Percentiles rank a stretch among this genome's conserved stretches.
Evolutionary conservation across 2,329 filamentous ascomycete genomes (phyloP).

Genomic region (Colletotrichum navitas): DNA sequence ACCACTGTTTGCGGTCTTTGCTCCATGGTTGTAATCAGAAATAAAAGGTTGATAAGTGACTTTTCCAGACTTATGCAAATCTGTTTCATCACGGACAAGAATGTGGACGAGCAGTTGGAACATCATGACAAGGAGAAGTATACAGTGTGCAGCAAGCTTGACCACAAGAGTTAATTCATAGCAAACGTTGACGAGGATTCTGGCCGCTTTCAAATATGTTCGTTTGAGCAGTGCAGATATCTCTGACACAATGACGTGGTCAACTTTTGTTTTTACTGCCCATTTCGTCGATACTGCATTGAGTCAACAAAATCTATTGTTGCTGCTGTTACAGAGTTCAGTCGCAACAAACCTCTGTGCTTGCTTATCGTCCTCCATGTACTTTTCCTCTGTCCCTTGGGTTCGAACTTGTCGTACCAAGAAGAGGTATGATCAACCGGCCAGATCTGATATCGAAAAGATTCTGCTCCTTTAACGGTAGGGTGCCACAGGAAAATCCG

Average conservation of each 20-base stretch:
- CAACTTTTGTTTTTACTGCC: neutral
- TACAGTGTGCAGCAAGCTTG: neutral
- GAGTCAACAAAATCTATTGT: neutral
- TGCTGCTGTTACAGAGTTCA: too few relatives aligned
- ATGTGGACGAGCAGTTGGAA: neutral
- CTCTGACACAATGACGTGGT: too few relatives aligned
- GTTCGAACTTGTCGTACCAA: neutral
- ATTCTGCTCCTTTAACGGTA: neutral
- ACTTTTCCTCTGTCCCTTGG: neutral
- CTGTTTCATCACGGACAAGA: neutral
- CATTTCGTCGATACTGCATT: neutral
- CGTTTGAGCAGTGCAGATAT: neutral
- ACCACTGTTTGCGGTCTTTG: neutral
- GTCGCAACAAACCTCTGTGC: neutral
- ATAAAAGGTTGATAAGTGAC: neutral
- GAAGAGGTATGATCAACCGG: neutral
- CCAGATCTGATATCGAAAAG: neutral
- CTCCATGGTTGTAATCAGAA: too few relatives aligned
- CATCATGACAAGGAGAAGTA: neutral
- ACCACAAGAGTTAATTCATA: neutral
- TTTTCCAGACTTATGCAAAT: neutral
- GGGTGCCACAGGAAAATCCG: slow-evolving; percentile 5
- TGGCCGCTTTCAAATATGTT: too few relatives aligned
- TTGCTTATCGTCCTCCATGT: neutral
- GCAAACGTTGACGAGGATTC: neutral